phyloP scores from a whole-genome alignment of 257 asterid species.

The Salvia rosmarinus region DNA sequence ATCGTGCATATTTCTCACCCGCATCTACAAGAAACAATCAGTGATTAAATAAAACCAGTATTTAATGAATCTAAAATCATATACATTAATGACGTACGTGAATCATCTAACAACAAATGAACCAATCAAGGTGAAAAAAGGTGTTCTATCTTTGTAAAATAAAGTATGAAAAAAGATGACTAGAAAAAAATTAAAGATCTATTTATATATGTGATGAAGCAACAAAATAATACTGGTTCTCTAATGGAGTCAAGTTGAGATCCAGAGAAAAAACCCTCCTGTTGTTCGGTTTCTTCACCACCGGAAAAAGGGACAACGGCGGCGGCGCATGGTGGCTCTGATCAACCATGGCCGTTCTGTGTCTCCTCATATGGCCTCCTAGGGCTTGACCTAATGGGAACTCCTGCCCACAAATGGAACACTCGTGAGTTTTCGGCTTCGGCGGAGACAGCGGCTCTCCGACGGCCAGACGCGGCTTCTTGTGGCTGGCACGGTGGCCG shows the following conservation, averaged over 20 bases:
- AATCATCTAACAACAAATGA: constrained; percentile 22
- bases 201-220: constrained; percentile 29
- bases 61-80: not conserved
- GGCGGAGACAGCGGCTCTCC: constrained; percentile 42
- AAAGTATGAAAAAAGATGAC: not conserved
- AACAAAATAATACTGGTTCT: constrained; percentile 45
- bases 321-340: constrained; percentile 8
- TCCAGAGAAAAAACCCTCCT: constrained; percentile 52
- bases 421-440: constrained; percentile 57
- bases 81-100: not conserved
- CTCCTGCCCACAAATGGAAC: constrained; percentile 58
- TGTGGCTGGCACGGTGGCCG: constrained; percentile 73
- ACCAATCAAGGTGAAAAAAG: constrained; percentile 3
- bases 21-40: no score
- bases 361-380: constrained; percentile 73
- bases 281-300: constrained; percentile 46
- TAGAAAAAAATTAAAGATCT: not conserved
- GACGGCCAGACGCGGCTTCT: constrained; percentile 43
- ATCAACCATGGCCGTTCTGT: constrained; percentile 36
- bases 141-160: not conserved
- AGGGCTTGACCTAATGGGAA: constrained; percentile 64
- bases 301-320: constrained; percentile 36
- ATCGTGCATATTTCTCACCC: no score
- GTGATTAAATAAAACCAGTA: not conserved
- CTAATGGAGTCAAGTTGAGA: constrained; percentile 64